Evolutionary conservation across 257 asterid species (phyloP).

Genomic region (Petunia axillaris): DNA sequence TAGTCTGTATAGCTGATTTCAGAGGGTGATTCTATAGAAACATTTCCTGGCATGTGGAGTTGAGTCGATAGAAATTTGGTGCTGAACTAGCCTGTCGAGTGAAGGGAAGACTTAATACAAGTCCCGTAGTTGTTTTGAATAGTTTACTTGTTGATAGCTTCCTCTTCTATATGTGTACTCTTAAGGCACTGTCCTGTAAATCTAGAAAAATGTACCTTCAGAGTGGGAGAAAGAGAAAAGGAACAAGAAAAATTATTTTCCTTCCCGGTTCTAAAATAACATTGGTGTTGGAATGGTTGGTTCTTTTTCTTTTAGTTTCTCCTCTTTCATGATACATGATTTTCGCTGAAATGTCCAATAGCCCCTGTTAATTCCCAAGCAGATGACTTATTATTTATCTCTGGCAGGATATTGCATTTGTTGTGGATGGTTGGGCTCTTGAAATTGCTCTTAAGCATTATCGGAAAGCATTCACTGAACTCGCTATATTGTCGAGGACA

Average conservation of each 20-base stretch:
- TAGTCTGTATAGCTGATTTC: background rate
- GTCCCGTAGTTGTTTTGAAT: background rate
- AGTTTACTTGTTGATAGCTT: background rate
- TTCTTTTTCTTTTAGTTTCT: background rate
- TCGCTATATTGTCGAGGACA: constrained; percentile 88
- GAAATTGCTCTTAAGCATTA: constrained; percentile 92
- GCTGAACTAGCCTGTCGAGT: background rate
- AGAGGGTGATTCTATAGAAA: background rate
- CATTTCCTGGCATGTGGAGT: background rate
- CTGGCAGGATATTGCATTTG: constrained; percentile 92
- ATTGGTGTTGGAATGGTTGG: background rate
- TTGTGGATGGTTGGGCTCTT: constrained; percentile 99
- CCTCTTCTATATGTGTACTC: background rate
- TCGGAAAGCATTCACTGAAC: constrained; percentile 89
- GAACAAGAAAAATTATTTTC: background rate
- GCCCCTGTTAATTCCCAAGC: constrained; percentile 12
- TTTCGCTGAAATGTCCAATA: background rate
- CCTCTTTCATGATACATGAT: background rate
- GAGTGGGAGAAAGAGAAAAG: background rate
- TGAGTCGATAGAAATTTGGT: background rate
- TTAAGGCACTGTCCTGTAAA: background rate
- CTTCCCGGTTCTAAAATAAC: constrained; percentile 2
- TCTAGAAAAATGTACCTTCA: background rate
- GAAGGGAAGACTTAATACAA: background rate
- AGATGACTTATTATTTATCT: constrained; percentile 33